These are phyloP conservation scores for Fraxinus sp. DNA, from an alignment of 305 asterid genomes.

Conservation along the genomic window DNA sequence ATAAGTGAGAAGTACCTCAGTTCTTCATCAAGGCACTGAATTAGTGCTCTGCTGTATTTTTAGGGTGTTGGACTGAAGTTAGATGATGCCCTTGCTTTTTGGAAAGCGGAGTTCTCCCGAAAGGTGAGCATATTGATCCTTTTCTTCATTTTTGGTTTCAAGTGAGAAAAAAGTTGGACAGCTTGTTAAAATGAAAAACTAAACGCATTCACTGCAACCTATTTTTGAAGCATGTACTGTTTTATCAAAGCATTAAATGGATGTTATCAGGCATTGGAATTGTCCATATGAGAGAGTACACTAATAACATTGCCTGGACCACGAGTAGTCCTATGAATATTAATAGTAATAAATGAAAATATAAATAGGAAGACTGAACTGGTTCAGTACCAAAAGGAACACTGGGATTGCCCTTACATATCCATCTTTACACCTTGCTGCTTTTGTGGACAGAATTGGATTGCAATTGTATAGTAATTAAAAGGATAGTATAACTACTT, in stretches of 20 bases:
- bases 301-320: slow-evolving; percentile 3
- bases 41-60: slow-evolving; percentile 21
- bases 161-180: background rate
- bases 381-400: background rate
- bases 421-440: background rate
- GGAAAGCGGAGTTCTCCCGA: slow-evolving; percentile 90
- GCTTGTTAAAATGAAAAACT: slow-evolving; percentile 9
- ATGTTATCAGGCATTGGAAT: background rate
- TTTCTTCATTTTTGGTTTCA: slow-evolving; percentile 16
- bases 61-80: slow-evolving; percentile 95
- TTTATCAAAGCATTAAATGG: background rate
- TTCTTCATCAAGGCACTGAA: slow-evolving; percentile 27
- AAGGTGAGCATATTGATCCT: slow-evolving; percentile 49
- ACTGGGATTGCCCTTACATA: background rate
- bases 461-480: background rate
- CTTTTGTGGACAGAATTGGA: slow-evolving; percentile 3
- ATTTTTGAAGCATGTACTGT: background rate
- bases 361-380: background rate
- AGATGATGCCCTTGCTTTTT: slow-evolving; percentile 97
- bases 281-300: slow-evolving; percentile 9
- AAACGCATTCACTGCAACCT: slow-evolving; percentile 1
- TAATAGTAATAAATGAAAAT: slow-evolving; percentile 3
- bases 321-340: background rate
- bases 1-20: slow-evolving; percentile 10
- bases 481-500: slow-evolving; percentile 2